Evolutionary conservation across 1,139 yeast genomes (phyloP).

Genomic region (Blastobotrys arbuscula): DNA sequence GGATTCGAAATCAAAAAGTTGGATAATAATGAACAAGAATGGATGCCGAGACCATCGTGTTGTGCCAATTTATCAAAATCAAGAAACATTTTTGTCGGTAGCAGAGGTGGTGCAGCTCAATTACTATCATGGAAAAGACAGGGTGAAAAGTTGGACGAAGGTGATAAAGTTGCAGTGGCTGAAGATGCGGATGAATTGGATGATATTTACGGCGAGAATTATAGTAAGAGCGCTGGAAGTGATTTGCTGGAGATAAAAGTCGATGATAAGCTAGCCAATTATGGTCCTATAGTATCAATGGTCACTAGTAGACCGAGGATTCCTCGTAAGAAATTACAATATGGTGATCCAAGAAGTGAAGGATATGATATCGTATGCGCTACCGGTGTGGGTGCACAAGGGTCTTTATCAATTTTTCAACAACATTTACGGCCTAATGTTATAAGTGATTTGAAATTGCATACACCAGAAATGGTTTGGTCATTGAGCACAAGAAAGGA

Average conservation of each 20-base stretch:
- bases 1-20: conserved; percentile 29
- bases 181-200: conserved; percentile 33
- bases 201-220: conserved; percentile 35
- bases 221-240: conserved; percentile 21
- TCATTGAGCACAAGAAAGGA: conserved; percentile 27
- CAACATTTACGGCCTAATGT: conserved; percentile 71
- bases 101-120: conserved; percentile 41
- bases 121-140: conserved; percentile 35
- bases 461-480: conserved; percentile 31
- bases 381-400: conserved; percentile 56
- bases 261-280: conserved; percentile 54
- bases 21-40: conserved; percentile 12
- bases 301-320: conserved; percentile 51
- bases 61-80: conserved; percentile 18
- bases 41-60: conserved; percentile 23
- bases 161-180: conserved; percentile 5
- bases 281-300: conserved; percentile 73
- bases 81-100: conserved; percentile 40
- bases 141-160: conserved; percentile 18
- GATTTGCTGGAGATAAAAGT: conserved; percentile 18
- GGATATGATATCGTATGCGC: conserved; percentile 58
- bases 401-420: conserved; percentile 57
- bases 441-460: conserved; percentile 70
- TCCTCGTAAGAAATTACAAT: conserved; percentile 34
- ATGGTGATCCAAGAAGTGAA: conserved; percentile 59